Percentiles rank a stretch among this genome's conserved stretches.
Evolutionary conservation across 345 rosid genomes (phyloP).

Genomic region (Syzygium jambos): DNA sequence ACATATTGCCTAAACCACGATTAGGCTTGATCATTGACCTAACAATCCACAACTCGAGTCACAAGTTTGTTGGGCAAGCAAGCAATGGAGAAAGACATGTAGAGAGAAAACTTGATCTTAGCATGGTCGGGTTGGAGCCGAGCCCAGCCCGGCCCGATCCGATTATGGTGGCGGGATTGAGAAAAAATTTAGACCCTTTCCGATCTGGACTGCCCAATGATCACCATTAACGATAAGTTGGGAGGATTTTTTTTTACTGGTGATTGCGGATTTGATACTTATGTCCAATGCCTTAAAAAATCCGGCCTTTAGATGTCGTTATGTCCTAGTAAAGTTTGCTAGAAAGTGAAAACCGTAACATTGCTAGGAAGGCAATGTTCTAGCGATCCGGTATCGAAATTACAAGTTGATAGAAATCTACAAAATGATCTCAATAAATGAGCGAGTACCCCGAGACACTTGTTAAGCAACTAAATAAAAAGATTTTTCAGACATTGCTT

Average conservation of each 20-base stretch:
- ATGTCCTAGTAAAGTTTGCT: not conserved
- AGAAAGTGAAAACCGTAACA: not conserved
- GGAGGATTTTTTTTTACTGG: not conserved
- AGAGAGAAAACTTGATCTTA: not conserved
- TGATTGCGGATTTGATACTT: not conserved
- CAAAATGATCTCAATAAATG: not conserved
- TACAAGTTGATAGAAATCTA: not conserved
- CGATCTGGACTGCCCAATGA: not conserved
- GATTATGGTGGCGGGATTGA: not conserved
- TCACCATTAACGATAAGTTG: accelerated
- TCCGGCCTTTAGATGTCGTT: not conserved
- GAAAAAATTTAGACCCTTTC: not conserved
- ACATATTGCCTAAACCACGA: not conserved
- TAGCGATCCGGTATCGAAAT: not conserved
- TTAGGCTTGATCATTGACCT: not conserved
- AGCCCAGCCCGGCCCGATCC: not conserved
- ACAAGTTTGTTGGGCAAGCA: not conserved
- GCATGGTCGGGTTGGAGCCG: not conserved
- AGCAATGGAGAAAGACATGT: not conserved
- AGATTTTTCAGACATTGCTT: not conserved
- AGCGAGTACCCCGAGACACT: not conserved
- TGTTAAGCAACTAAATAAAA: not conserved
- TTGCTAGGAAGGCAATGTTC: not conserved
- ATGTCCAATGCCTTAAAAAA: not conserved
- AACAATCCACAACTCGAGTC: not conserved